Evolutionary conservation across 2,329 filamentous ascomycete genomes (phyloP), one percentile per base, ranked within the genome.

Genomic region (Chaetomium olivaceum): DNA sequence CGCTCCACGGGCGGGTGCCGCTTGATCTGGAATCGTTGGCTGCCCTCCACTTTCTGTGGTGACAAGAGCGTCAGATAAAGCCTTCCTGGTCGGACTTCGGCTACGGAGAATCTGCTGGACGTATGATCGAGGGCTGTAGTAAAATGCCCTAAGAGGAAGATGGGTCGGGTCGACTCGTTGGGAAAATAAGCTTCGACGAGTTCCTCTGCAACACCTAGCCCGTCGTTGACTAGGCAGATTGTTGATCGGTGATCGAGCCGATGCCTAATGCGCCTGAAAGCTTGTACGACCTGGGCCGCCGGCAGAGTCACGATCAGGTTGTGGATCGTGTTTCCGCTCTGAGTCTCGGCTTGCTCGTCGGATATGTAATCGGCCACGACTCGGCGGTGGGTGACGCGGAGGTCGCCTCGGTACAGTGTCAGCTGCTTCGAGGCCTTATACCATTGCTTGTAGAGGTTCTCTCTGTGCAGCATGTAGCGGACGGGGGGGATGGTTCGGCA

Each of bases 171-270:
- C 0, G 78, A 75, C 0, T 85, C 81, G 67, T 93, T 85, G 0
- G 86, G 83, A 71, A 97, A 97, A 31, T 96, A 76, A 12, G 83
- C 77, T 39, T 83, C 77, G 71, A 92, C 92, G 50, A 97, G 83
- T 58, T 88, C 84, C 58, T 98, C 93, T n/a, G 92, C 82, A 1
- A 92, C 80, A 0, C 95, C 94, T 77, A 98, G 86, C 0, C 93
- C 76, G 25, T 74, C 69, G 64, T 78, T 76, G 7, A 78, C 25
- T 12, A 78, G 73, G 51, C 75, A 77, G 39, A 78, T 71, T 1
- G 75, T 75, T 19, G 77, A 76, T 29, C 71, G 70, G 31, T 74
- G 70, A 63, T 77, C 73, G 55, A 78, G 73, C 43, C 76, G 70
- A 61, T 75, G 71, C 8, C 25, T 36, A 12, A 78, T 70, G 14